Percentiles rank a stretch among this genome's conserved stretches.
Evolutionary conservation across 441 rosid genomes (phyloP).

Genomic region (Pelargonium myrrhifolium): DNA sequence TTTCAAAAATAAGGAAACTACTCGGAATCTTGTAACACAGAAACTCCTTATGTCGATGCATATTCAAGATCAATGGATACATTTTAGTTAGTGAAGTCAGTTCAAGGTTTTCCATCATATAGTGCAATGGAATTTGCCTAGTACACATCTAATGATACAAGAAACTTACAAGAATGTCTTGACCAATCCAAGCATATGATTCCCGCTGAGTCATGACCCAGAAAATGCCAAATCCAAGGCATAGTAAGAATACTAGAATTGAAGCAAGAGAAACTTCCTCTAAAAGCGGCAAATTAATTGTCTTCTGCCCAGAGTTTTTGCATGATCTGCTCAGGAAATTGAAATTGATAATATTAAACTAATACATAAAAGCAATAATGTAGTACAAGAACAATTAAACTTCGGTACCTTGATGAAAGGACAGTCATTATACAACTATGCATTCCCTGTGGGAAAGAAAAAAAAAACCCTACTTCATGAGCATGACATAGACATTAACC

Average conservation of each 20-base stretch:
- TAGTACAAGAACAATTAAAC: not conserved
- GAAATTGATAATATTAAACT: conserved; percentile 12
- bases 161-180: conserved; percentile 84
- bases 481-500: conserved; percentile 8
- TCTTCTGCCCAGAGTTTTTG: conserved; percentile 48
- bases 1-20: not conserved
- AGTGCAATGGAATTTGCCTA: not conserved
- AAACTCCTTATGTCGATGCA: not conserved
- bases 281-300: conserved; percentile 47
- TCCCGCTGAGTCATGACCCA: conserved; percentile 65
- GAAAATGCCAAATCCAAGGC: conserved; percentile 51
- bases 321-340: conserved; percentile 44
- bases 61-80: not conserved
- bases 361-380: not conserved
- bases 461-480: conserved; percentile 15
- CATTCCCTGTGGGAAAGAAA: conserved; percentile 62
- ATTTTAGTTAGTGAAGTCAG: not conserved
- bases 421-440: conserved; percentile 65
- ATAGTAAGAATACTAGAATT: conserved; percentile 44
- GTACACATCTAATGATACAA: conserved; percentile 3
- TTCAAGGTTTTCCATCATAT: not conserved
- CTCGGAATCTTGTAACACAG: not conserved
- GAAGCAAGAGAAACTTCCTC: conserved; percentile 65
- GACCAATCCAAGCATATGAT: conserved; percentile 88
- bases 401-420: conserved; percentile 53